Percentiles rank a stretch among this genome's conserved stretches.
phyloP scores from a whole-genome alignment of 768 basidiomycete genomes.

The Fomitopsis serialis region DNA sequence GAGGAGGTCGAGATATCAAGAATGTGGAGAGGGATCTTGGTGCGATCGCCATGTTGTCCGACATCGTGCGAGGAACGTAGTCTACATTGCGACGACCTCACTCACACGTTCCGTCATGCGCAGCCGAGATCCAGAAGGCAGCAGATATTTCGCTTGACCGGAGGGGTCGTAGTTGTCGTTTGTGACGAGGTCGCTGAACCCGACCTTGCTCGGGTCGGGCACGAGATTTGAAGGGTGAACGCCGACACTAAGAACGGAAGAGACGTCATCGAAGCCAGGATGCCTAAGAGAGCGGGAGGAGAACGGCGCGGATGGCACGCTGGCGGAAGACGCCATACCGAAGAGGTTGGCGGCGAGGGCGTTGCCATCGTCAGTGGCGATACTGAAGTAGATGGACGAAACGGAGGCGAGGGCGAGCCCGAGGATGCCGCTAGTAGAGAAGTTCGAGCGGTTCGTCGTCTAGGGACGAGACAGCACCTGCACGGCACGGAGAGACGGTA shows the following conservation, averaged over 20 bases:
- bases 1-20: constrained; percentile 56
- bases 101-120: constrained; percentile 60
- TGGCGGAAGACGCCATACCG: constrained; percentile 47
- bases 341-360: constrained; percentile 67
- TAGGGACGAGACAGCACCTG: constrained; percentile 58
- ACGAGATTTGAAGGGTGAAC: constrained; percentile 53
- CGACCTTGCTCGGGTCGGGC: constrained; percentile 44
- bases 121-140: constrained; percentile 57
- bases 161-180: constrained; percentile 37
- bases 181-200: constrained; percentile 43
- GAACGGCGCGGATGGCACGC: constrained; percentile 57
- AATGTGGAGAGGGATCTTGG: constrained; percentile 61
- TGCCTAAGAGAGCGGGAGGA: constrained; percentile 63
- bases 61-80: constrained; percentile 66
- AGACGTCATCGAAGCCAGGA: constrained; percentile 53
- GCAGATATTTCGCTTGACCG: constrained; percentile 68
- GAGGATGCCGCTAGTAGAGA: constrained; percentile 60
- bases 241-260: constrained; percentile 65
- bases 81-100: constrained; percentile 39
- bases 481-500: neutral
- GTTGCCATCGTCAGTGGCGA: constrained; percentile 58
- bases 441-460: constrained; percentile 49
- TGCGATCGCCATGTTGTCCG: constrained; percentile 68
- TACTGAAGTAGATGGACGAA: constrained; percentile 54
- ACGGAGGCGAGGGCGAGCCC: constrained; percentile 72